Conservation (phyloP, 1,284 basidiomycete genomes). For the Papiliotrema fonsecae region DNA sequence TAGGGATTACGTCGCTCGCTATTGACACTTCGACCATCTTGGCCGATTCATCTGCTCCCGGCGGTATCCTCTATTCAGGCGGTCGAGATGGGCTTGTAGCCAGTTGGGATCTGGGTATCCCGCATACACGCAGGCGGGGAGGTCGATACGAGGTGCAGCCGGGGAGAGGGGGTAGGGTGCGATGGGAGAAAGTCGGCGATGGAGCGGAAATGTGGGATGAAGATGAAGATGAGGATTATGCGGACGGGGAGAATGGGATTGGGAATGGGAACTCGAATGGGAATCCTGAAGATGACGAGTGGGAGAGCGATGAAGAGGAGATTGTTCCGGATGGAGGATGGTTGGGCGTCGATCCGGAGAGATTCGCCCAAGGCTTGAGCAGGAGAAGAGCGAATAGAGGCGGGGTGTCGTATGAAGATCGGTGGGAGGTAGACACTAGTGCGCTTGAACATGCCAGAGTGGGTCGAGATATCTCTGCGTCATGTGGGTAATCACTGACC, state of each 20-base stretch:
- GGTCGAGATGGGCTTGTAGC: slow-evolving; percentile 88
- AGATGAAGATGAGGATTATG: slow-evolving; percentile 60
- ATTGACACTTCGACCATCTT: slow-evolving; percentile 78
- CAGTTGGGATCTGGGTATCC: slow-evolving; percentile 80
- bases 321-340: slow-evolving; percentile 18
- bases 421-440: slow-evolving; percentile 69
- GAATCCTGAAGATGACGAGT: slow-evolving; percentile 11
- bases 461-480: slow-evolving; percentile 11
- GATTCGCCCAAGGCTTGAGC: slow-evolving; percentile 9
- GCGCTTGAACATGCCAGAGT: slow-evolving; percentile 13
- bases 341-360: slow-evolving; percentile 15
- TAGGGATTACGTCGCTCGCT: slow-evolving; percentile 78
- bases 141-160: slow-evolving; percentile 44
- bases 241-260: slow-evolving; percentile 28
- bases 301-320: slow-evolving; percentile 8
- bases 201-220: slow-evolving; percentile 60
- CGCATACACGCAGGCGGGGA: slow-evolving; percentile 52
- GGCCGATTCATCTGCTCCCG: slow-evolving; percentile 58
- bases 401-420: slow-evolving; percentile 61
- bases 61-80: slow-evolving; percentile 89
- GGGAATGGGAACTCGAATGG: too few species aligned
- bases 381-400: slow-evolving; percentile 10
- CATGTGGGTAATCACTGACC: not conserved
- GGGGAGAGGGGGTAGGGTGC: slow-evolving; percentile 25
- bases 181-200: slow-evolving; percentile 42